These are phyloP conservation scores for Triticum aestivum DNA, from an alignment of 176 grass and related monocot genomes.

Conservation along the genomic window DNA sequence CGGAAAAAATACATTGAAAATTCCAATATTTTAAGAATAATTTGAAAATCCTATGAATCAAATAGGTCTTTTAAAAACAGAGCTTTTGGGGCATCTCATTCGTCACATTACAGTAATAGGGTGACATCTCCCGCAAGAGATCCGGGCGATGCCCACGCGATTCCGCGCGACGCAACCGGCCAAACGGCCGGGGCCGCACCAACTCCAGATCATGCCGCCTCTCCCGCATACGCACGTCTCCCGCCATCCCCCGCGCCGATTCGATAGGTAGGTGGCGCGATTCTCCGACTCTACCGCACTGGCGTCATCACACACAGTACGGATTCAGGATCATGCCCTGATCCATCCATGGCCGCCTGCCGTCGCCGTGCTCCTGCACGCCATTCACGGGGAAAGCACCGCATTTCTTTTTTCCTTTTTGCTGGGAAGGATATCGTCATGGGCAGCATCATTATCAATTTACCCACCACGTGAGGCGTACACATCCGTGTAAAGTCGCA, in stretches of 20 bases:
- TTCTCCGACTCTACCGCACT: background rate
- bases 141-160: constrained; percentile 28
- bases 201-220: constrained; percentile 10
- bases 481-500: background rate
- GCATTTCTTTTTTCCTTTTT: too few relatives aligned
- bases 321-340: background rate
- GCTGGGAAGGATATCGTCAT: too few relatives aligned
- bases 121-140: constrained; percentile 17
- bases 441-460: background rate
- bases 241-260: background rate
- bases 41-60: too few relatives aligned
- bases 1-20: too few relatives aligned
- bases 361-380: background rate
- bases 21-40: too few relatives aligned
- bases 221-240: background rate
- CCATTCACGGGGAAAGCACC: background rate
- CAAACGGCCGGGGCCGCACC: constrained; percentile 18
- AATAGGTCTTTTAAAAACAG: too few relatives aligned
- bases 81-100: too few relatives aligned
- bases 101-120: too few relatives aligned
- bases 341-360: background rate
- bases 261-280: background rate
- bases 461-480: background rate
- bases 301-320: background rate
- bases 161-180: constrained; percentile 36